Evolutionary conservation across 192 early-diverging fungal genomes (phyloP).

Genomic region (Backusella luteola): DNA sequence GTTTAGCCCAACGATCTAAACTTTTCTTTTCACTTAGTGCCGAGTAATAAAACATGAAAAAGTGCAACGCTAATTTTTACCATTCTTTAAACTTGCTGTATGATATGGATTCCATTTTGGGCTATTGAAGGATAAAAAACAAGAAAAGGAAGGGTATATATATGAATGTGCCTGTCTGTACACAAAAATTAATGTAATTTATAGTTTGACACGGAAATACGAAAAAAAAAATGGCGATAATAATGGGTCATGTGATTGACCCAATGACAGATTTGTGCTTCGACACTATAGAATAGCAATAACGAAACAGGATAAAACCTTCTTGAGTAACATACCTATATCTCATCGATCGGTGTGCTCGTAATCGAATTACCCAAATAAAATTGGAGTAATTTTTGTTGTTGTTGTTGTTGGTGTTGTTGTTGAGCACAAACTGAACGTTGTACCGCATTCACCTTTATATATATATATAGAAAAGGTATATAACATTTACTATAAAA

Average conservation of each 20-base stretch:
- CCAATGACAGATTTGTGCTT: not conserved
- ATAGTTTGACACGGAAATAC: not conserved
- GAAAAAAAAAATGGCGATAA: not conserved
- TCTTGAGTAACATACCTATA: not conserved
- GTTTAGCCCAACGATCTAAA: slow-evolving; percentile 9
- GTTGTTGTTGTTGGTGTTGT: not conserved
- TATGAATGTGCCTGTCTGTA: not conserved
- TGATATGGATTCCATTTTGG: slow-evolving; percentile 6
- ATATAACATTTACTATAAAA: no score
- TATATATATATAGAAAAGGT: no score
- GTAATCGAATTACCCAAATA: not conserved
- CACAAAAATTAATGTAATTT: not conserved
- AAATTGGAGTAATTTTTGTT: not conserved
- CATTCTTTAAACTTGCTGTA: slow-evolving; percentile 1
- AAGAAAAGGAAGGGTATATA: not conserved
- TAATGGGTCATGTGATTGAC: not conserved
- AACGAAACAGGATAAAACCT: not conserved
- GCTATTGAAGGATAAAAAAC: not conserved
- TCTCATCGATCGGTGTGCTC: not conserved
- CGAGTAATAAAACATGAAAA: not conserved
- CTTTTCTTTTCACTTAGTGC: not conserved
- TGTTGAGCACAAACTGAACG: not conserved
- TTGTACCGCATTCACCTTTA: not conserved
- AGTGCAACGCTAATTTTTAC: not conserved
- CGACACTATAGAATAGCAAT: not conserved